Percentiles rank a stretch among this genome's conserved stretches.
Evolutionary conservation across 31 red algal genomes (phyloP).

Genomic region (Pterothamnion heteromorphum): DNA sequence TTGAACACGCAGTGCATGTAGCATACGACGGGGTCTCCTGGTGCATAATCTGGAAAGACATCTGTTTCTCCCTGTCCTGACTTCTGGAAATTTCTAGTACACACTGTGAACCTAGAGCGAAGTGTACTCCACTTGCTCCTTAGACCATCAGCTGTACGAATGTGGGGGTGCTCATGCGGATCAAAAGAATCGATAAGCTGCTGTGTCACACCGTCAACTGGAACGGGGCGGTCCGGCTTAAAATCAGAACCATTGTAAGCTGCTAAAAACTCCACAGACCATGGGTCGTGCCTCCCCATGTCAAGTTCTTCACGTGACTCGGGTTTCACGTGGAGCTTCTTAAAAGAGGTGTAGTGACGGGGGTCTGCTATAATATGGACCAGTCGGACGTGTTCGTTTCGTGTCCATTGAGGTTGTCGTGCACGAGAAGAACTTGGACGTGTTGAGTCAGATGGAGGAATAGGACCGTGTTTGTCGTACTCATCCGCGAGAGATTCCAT

Average conservation of each 20-base stretch:
- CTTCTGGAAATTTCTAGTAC: background rate
- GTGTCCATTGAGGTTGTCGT: background rate
- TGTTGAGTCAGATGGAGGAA: background rate
- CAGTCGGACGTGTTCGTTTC: background rate
- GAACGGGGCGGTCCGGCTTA: background rate
- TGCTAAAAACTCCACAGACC: background rate
- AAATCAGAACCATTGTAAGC: background rate
- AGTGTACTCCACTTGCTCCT: background rate
- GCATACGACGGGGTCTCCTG: background rate
- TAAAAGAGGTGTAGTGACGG: background rate
- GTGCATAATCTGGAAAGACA: background rate
- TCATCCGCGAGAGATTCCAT: background rate
- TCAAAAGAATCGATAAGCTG: background rate
- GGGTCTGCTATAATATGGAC: background rate
- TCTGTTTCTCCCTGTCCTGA: background rate
- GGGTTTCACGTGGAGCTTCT: background rate
- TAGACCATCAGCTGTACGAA: background rate
- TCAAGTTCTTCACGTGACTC: background rate
- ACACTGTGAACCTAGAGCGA: background rate
- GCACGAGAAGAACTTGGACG: background rate
- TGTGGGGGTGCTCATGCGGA: background rate
- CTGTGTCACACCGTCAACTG: background rate
- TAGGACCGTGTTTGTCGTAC: background rate
- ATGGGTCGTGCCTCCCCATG: background rate
- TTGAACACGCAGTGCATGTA: constrained; percentile 47